Base-by-base conservation (phyloP, 306 rosid species). In the Inga oerstediana region DNA sequence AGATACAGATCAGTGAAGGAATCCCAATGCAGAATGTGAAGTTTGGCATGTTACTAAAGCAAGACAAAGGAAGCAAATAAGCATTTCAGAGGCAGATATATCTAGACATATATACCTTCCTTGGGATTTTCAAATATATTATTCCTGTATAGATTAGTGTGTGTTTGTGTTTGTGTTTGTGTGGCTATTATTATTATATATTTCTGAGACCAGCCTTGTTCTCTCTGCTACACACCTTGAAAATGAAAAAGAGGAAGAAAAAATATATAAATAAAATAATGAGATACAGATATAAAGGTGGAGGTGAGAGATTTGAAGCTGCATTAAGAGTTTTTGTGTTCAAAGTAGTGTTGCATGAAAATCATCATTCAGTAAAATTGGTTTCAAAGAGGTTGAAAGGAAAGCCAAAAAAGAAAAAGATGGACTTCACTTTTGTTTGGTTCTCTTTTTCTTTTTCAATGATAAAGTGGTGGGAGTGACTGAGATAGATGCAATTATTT, bases 41-140 rank as follows among this genome's bases (percentile, higher is more conserved):
- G 90, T 90, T 90, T 91, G 94, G 94, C 94, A 93, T 91, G 93
- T 91, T 90, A 89, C 91, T 83, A 89, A 88, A 90, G 93, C 90
- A 85, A 88, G 91, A 90, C 92, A 90, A 85, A 75, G 76, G 83
- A 79, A 82, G 80, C 82, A 85, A 73, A 78, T 77, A 66, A 71
- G 85, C 79, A 88, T 83, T 89, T 66, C 51, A 76, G 88, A 88
- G 83, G 69, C 59, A 66, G 79, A 85, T 87, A 86, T 88, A 75
- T 90, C 81, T 82, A 84, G 89, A 88, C 86, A 89, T 90, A 73
- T 27, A 72, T 48, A 84, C 92, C 87, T 79, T 84, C 91, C 87
- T 94, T 66, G 97, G 98, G 92, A 90, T 94, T 91, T 90, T 82
- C 90, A 84, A 72, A 88, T 89, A 90, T 84, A 90, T 84, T 84